Evolutionary conservation across 108 stramenopile genomes (phyloP).

Genomic region (Fragilaria crotonensis): DNA sequence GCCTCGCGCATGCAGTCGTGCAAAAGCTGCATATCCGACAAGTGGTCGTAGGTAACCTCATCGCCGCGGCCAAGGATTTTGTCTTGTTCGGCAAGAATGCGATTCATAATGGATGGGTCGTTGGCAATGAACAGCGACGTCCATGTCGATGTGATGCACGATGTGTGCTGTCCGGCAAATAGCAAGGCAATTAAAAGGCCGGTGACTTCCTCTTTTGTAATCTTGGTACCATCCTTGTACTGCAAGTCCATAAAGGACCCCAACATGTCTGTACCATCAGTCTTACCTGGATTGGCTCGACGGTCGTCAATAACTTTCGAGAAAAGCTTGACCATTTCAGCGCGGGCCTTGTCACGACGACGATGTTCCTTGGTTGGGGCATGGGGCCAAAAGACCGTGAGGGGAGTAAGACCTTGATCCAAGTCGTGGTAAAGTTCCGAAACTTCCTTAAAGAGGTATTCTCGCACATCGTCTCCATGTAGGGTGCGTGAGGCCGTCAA

Average conservation of each 20-base stretch:
- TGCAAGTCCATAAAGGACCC: slow-evolving; percentile 95
- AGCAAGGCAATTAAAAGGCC: slow-evolving; percentile 96
- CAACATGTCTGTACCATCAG: slow-evolving; percentile 92
- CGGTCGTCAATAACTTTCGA: slow-evolving; percentile 86
- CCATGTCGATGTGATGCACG: slow-evolving; percentile 96
- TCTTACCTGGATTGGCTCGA: slow-evolving; percentile 62
- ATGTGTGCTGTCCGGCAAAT: slow-evolving; percentile 99
- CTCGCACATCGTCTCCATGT: slow-evolving; percentile 97
- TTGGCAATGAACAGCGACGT: slow-evolving; percentile 80
- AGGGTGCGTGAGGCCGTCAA: slow-evolving; percentile 93
- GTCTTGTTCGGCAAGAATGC: slow-evolving; percentile 81
- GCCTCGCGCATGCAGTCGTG: slow-evolving; percentile 95
- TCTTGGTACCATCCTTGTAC: slow-evolving; percentile 92
- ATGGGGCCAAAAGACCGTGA: slow-evolving; percentile 96
- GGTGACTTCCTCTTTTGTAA: slow-evolving; percentile 93
- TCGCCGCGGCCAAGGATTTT: slow-evolving; percentile 25
- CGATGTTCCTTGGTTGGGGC: slow-evolving; percentile 87
- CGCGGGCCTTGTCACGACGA: slow-evolving; percentile 74
- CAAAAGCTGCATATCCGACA: slow-evolving; percentile 84
- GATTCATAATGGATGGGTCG: slow-evolving; percentile 72
- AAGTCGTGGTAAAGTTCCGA: slow-evolving; percentile 91
- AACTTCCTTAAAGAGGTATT: slow-evolving; percentile 93
- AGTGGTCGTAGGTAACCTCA: slow-evolving; percentile 58
- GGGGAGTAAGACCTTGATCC: slow-evolving; percentile 95
- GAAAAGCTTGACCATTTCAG: slow-evolving; percentile 92